Evolutionary conservation across 768 basidiomycete genomes (phyloP), one percentile per base, ranked within the genome.

Genomic region (Podaxis sp.): DNA sequence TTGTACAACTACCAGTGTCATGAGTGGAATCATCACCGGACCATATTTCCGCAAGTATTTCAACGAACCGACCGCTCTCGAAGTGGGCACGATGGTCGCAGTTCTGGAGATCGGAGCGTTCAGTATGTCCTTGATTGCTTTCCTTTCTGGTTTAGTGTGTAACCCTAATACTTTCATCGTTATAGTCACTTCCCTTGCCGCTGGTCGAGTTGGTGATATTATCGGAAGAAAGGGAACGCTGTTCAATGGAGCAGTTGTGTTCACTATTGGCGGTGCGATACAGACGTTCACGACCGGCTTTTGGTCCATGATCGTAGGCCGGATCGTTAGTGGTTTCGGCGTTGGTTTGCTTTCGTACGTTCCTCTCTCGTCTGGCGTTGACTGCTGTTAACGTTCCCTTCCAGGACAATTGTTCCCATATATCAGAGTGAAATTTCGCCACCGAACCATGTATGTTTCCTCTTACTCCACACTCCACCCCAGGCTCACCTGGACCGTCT

Each of bases 381-480:
- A 13, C 26, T 55, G 49, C 11, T 57, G 33, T 60, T 41, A 28
- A 54, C 13, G n/a, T 22, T 38, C 7, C 48, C 38, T 52, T 33
- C 30, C 67, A 95, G 93, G 48, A 95, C 93, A n/a, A 95, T 95
- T 64, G 93, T 95, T 30, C 94, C 93, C 13, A 94, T 95, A 62
- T 96, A 95, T 74, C 93, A 97, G 78, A 94, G 92, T 68, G 96
- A 98, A 79, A 94, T 97, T 52, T 95, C 93, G 3, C 95, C 96
- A 33, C 92, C 96, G 2, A 83, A 91, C 68, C 93, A 96, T 77
- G 93, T 91, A 66, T 24, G 86, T 67, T 44, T 49, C 20, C 40
- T 50, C n/a, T 30, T 49, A 5, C 22, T 20, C 46, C 24, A 24
- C 33, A 44, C n/a, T 56, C 24, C 40, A 17, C 24, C 52, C 10